phyloP scores from a whole-genome alignment of 140 eudicot species.

The Flaveria floridana region DNA sequence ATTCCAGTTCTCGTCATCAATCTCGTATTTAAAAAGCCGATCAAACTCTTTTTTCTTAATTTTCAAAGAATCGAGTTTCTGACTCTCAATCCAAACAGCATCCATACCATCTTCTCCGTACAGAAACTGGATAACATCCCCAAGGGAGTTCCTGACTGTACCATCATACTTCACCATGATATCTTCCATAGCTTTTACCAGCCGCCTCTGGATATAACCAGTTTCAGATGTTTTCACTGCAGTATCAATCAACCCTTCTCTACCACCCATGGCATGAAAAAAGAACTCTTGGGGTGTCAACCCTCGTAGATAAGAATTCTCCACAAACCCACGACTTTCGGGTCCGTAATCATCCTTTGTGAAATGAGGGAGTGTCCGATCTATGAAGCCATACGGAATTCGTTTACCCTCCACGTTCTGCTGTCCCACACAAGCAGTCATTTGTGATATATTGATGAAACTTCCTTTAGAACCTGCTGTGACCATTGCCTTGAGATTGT shows the following conservation, averaged over 20 bases:
- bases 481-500: conserved; percentile 97
- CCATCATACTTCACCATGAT: conserved; percentile 98
- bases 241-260: conserved; percentile 97
- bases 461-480: conserved; percentile 98
- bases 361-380: conserved; percentile 95
- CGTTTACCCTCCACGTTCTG: conserved; percentile 98
- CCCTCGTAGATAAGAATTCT: conserved; percentile 90
- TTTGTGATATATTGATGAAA: conserved; percentile 93
- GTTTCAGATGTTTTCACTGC: conserved; percentile 99
- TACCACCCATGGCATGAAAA: conserved; percentile 99
- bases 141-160: conserved; percentile 87
- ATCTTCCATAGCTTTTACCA: conserved; percentile 98
- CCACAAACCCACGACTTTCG: conserved; percentile 98
- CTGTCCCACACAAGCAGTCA: conserved; percentile 99
- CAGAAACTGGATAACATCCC: conserved; percentile 93
- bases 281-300: conserved; percentile 96
- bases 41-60: conserved; percentile 68
- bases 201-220: conserved; percentile 87
- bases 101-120: conserved; percentile 99
- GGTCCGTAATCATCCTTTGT: conserved; percentile 93
- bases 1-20: conserved; percentile 76
- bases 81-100: conserved; percentile 95
- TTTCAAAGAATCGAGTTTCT: conserved; percentile 79
- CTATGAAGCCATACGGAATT: conserved; percentile 83
- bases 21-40: conserved; percentile 60